These are phyloP conservation scores for Xylaria cubensis DNA, from an alignment of 495 filamentous ascomycete species.

Conservation along the genomic window DNA sequence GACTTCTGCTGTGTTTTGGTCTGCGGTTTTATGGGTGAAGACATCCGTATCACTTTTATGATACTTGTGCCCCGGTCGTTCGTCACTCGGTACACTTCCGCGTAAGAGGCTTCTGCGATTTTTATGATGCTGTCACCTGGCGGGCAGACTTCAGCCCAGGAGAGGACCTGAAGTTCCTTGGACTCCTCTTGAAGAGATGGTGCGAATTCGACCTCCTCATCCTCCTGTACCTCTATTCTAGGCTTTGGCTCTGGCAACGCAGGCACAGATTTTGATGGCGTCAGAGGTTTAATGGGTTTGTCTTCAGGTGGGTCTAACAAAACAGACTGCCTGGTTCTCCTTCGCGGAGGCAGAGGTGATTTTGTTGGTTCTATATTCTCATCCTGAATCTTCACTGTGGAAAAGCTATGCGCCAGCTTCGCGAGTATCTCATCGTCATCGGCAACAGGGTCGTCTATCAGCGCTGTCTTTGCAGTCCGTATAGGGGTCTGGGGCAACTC, in stretches of 20 bases:
- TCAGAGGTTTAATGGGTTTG: slow-evolving; percentile 14
- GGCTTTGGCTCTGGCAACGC: slow-evolving; percentile 7
- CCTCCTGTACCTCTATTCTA: slow-evolving; percentile 8
- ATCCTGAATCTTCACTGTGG: slow-evolving; percentile 33
- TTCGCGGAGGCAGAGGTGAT: slow-evolving; percentile 26
- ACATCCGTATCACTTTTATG: slow-evolving; percentile 59
- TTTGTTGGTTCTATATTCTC: slow-evolving; percentile 23
- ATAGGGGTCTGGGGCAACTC: slow-evolving; percentile 50
- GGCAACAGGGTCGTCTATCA: slow-evolving; percentile 7
- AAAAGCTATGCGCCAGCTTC: slow-evolving; percentile 28
- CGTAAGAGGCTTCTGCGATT: slow-evolving; percentile 73
- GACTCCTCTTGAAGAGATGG: not conserved
- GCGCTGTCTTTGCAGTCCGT: slow-evolving; percentile 23
- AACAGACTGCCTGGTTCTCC: slow-evolving; percentile 32
- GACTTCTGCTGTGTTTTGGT: slow-evolving; percentile 55
- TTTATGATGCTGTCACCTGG: slow-evolving; percentile 60
- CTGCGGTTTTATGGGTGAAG: slow-evolving; percentile 53
- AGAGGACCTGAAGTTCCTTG: slow-evolving; percentile 43
- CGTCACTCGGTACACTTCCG: slow-evolving; percentile 70
- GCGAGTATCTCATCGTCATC: slow-evolving; percentile 16
- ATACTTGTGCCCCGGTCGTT: slow-evolving; percentile 55
- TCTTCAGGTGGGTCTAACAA: slow-evolving; percentile 25
- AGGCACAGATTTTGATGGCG: slow-evolving; percentile 11
- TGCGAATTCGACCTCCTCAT: slow-evolving; percentile 10
- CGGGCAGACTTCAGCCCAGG: slow-evolving; percentile 61